Evolutionary conservation across 495 filamentous ascomycete genomes (phyloP), one percentile per base, ranked within the genome.

Genomic region (Aspergillus asperescens): DNA sequence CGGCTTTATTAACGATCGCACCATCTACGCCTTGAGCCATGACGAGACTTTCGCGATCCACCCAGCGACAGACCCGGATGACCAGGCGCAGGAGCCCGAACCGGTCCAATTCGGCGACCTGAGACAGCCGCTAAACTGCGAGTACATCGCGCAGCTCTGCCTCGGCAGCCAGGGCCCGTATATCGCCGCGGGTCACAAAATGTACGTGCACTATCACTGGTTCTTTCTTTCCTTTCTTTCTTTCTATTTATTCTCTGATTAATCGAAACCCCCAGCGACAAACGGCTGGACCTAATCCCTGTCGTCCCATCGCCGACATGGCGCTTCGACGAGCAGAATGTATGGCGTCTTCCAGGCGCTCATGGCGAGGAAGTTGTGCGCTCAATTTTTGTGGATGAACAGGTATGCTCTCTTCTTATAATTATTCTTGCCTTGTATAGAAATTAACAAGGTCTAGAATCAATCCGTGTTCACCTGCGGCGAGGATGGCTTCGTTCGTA

Each of bases 351-450:
- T 20, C 77, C 78, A 1, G 88, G 86, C 20, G 90, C 83, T 4
- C 92, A 96, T 69, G 87, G 87, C 1, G 82, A 83, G 20, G 91
- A 97, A 58, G 78, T 96, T 43, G 83, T 94, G 18, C 79, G 92
- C 40, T 85, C 88, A 31, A 81, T 95, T 38, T 85, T 80, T 68
- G 71, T 92, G 35, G 78, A 87, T 55, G 84, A 86, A 46, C 74
- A 76, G 63, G 85, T 86, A 70, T 55, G 75, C 34, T 9, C 54
- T 9, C 15, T 18, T 38, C 22, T 16, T 18, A 37, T 40, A 23
- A n/a, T n/a, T n/a, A n/a, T n/a, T n/a, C n/a, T n/a, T n/a, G n/a
- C n/a, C n/a, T n/a, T n/a, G 37, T 15, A n/a, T 9, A 4, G 4
- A 3, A 43, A 18, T 13, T 43, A 43, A 43, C n/a, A 24, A n/a